phyloP scores from a whole-genome alignment of 495 filamentous ascomycete genomes.

The Trichoderma orchidacearum region DNA sequence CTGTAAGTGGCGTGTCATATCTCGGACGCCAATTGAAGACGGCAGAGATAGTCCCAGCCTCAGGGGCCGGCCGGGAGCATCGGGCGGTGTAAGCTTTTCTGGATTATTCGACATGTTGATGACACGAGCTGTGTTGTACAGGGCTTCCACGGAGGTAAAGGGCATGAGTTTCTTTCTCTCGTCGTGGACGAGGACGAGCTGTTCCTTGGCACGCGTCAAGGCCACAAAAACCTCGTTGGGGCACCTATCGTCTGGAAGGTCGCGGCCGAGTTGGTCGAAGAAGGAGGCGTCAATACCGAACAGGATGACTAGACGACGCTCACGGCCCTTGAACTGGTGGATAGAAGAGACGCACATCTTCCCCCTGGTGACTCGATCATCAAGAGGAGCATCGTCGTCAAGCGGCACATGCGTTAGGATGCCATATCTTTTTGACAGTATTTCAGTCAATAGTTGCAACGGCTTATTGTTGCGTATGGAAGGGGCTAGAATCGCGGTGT shows the following conservation, averaged over 20 bases:
- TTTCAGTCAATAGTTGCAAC: neutral
- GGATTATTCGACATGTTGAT: neutral
- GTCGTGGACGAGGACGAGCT: conserved; percentile 2
- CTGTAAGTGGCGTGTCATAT: neutral
- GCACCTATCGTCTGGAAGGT: conserved; percentile 1
- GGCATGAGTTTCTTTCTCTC: conserved; percentile 1
- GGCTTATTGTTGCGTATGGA: neutral
- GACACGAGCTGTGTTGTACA: conserved; percentile 2
- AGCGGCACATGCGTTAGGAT: conserved; percentile 1
- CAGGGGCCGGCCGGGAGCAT: conserved; percentile 2
- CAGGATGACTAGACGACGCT: conserved; percentile 6
- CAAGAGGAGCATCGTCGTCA: conserved; percentile 2
- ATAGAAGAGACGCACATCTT: conserved; percentile 7
- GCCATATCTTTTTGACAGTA: neutral
- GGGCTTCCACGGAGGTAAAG: conserved; percentile 1
- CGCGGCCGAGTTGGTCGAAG: conserved; percentile 1
- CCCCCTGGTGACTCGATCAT: conserved; percentile 3
- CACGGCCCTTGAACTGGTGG: conserved; percentile 8
- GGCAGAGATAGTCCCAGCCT: conserved; percentile 2
- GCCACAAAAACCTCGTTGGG: conserved; percentile 4
- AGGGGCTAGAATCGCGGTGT: conserved; percentile 2
- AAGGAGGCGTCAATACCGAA: conserved; percentile 2
- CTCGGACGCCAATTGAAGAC: neutral
- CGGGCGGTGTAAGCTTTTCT: neutral
- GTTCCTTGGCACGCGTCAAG: conserved; percentile 1